Conservation (phyloP, 2,329 filamentous ascomycete genomes). For the Blumeria hordei region DNA sequence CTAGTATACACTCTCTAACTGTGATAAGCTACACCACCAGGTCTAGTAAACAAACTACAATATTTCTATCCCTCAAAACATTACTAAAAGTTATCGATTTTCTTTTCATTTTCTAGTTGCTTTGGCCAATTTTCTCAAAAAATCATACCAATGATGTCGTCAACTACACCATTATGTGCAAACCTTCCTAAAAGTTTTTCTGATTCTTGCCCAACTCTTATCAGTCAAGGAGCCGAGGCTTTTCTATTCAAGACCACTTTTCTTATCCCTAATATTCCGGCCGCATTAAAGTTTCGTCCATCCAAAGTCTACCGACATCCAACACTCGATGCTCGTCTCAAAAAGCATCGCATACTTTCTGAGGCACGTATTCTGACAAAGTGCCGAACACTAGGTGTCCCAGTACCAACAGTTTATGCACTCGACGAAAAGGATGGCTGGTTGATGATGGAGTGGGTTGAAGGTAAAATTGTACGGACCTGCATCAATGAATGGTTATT, state of each 20-base stretch:
- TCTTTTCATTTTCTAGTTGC: neutral
- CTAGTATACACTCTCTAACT: too few relatives aligned
- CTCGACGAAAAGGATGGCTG: conserved; percentile 39
- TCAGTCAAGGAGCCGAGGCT: conserved; percentile 88
- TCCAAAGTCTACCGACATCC: conserved; percentile 83
- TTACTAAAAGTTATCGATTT: neutral
- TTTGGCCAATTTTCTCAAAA: neutral
- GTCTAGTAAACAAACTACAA: neutral
- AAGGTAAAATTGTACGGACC: conserved; percentile 44
- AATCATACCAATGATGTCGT: too few relatives aligned
- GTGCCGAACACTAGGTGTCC: conserved; percentile 53
- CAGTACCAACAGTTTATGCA: conserved; percentile 61
- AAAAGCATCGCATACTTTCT: conserved; percentile 62
- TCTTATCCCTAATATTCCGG: conserved; percentile 39
- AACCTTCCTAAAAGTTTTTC: neutral
- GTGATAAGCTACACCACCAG: neutral
- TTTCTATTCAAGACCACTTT: conserved; percentile 76
- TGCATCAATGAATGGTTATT: conserved; percentile 45
- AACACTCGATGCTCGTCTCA: conserved; percentile 66
- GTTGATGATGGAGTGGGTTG: conserved; percentile 69
- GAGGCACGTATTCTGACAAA: conserved; percentile 70
- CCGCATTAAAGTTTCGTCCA: conserved; percentile 77
- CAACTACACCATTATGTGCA: too few relatives aligned
- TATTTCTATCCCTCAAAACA: neutral
- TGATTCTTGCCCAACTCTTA: conserved; percentile 28